Percentiles rank a stretch among this genome's conserved stretches.
Conservation (phyloP, 352 stramenopile species). For the Phytophthora kernoviae region DNA sequence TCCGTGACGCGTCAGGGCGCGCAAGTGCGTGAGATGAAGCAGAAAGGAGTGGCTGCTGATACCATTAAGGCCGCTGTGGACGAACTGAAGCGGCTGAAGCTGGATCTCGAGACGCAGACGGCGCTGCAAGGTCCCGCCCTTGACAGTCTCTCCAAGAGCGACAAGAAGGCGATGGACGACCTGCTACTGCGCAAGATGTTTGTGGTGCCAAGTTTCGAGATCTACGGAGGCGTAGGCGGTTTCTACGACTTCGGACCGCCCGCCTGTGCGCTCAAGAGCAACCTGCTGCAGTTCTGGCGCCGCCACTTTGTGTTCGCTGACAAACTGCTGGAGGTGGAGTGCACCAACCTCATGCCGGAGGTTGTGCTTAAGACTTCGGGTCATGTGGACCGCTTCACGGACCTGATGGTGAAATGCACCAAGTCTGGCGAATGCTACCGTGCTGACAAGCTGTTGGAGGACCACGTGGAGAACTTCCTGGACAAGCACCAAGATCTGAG, state of each 20-base stretch:
- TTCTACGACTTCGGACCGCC: constrained; percentile 99
- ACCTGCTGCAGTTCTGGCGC: constrained; percentile 96
- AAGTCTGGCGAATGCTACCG: constrained; percentile 98
- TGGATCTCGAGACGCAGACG: constrained; percentile 82
- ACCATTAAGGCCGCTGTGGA: constrained; percentile 93
- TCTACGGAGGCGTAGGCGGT: constrained; percentile 98
- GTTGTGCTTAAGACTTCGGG: constrained; percentile 98
- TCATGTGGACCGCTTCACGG: constrained; percentile 99
- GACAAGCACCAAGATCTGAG: constrained; percentile 86
- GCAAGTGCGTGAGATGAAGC: constrained; percentile 97
- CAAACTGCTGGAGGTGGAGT: constrained; percentile 99
- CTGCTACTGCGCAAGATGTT: constrained; percentile 99
- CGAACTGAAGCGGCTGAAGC: constrained; percentile 94
- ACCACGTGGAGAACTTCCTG: constrained; percentile 98
- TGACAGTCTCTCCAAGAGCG: constrained; percentile 70
- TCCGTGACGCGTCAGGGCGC: constrained; percentile 95
- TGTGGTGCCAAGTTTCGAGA: constrained; percentile 99
- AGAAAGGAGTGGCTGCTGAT: constrained; percentile 88
- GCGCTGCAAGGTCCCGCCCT: constrained; percentile 67
- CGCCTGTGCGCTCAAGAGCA: constrained; percentile 95
- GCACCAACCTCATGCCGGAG: constrained; percentile 98
- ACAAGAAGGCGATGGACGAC: constrained; percentile 96
- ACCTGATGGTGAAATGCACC: constrained; percentile 99
- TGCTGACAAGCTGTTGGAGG: constrained; percentile 99
- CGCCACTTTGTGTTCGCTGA: constrained; percentile 99